A percentile compares a stretch with the other conserved stretches of the same genome.
phyloP scores from a whole-genome alignment of 257 asterid species.

The Rubia yunnanensis region DNA sequence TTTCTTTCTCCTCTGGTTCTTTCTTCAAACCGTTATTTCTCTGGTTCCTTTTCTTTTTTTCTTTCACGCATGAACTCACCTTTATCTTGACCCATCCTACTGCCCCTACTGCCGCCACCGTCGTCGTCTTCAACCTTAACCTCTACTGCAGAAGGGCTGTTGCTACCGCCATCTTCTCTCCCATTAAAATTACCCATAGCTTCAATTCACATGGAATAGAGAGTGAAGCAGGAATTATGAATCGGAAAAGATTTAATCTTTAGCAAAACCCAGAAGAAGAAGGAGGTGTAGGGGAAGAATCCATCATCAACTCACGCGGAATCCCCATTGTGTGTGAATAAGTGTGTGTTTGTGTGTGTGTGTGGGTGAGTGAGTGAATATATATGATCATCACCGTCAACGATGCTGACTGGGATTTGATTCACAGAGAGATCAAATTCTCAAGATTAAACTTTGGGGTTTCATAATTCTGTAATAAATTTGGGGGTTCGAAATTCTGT shows the following conservation, averaged over 20 bases:
- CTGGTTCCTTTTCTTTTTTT: too few species aligned
- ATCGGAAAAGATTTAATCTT: background rate
- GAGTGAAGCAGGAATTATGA: background rate
- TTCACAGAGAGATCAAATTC: background rate
- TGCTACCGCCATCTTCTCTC: constrained; percentile 63
- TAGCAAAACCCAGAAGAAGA: constrained; percentile 10
- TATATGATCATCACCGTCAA: constrained; percentile 8
- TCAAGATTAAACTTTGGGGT: too few species aligned
- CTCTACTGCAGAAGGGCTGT: constrained; percentile 41
- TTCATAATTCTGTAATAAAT: too few species aligned
- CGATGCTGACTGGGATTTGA: constrained; percentile 3
- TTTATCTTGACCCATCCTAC: constrained; percentile 2
- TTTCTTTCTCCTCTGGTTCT: too few species aligned
- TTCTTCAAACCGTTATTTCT: too few species aligned
- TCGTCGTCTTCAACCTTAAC: constrained; percentile 30
- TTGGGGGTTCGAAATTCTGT: background rate
- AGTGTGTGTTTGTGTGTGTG: too few species aligned
- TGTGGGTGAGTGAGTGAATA: background rate
- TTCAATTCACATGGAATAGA: background rate
- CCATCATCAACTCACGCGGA: background rate
- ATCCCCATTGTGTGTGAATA: too few species aligned
- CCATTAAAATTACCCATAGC: constrained; percentile 86
- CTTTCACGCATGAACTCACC: constrained; percentile 51
- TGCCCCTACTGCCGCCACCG: too few species aligned
- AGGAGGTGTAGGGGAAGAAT: background rate